phyloP scores from a whole-genome alignment of 108 stramenopile genomes.

The Fragilariopsis cylindrus region DNA sequence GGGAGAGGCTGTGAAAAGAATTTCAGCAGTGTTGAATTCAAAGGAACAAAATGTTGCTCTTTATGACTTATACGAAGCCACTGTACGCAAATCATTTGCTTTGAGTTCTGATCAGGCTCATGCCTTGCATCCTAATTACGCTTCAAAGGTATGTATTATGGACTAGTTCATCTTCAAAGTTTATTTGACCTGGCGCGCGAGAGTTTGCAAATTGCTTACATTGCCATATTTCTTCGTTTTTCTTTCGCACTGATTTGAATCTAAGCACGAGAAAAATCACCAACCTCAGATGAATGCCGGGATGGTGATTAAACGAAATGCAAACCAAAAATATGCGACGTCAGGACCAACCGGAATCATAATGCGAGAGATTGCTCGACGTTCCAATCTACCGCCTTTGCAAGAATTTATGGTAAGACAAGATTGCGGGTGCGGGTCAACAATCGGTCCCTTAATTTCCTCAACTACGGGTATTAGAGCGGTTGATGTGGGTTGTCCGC shows the following conservation, averaged over 20 bases:
- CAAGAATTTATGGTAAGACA: slow-evolving; percentile 95
- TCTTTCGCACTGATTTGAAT: neutral
- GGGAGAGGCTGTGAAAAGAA: slow-evolving; percentile 72
- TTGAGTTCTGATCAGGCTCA: slow-evolving; percentile 94
- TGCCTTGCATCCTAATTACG: slow-evolving; percentile 97
- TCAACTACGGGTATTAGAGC: slow-evolving; percentile 89
- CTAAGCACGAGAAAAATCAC: slow-evolving; percentile 92
- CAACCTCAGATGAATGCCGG: slow-evolving; percentile 93
- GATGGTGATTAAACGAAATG: slow-evolving; percentile 97
- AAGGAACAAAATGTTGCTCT: slow-evolving; percentile 20
- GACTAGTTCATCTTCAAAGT: neutral
- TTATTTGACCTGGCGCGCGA: neutral
- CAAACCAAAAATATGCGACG: slow-evolving; percentile 97
- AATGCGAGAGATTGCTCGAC: slow-evolving; percentile 82
- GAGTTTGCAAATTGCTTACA: neutral
- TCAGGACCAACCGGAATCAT: slow-evolving; percentile 86
- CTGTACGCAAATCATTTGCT: slow-evolving; percentile 62
- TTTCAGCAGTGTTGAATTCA: slow-evolving; percentile 56
- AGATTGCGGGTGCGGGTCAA: slow-evolving; percentile 88
- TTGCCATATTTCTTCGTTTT: neutral
- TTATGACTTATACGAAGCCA: slow-evolving; percentile 29
- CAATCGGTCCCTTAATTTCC: slow-evolving; percentile 95
- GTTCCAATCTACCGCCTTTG: slow-evolving; percentile 62
- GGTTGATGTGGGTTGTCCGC: slow-evolving; percentile 96
- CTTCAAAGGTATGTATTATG: slow-evolving; percentile 16